Percentiles rank a stretch among this genome's conserved stretches.
Conservation (phyloP, 306 rosid genomes). For the Cicer arietinum region DNA sequence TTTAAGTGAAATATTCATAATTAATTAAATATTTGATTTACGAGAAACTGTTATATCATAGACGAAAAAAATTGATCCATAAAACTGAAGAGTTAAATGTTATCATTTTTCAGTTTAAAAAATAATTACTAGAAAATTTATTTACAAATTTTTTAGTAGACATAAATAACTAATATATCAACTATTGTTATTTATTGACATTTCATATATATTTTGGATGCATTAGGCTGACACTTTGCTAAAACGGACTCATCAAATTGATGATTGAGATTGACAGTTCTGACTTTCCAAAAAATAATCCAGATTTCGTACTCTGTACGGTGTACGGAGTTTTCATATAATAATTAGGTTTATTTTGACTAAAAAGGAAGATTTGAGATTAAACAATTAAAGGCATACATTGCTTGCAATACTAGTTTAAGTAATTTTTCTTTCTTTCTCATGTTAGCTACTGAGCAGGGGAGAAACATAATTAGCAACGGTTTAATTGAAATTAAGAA, state of each 20-base stretch:
- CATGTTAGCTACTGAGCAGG: too few relatives aligned
- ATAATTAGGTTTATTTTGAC: too few relatives aligned
- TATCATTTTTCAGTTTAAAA: too few relatives aligned
- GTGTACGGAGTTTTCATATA: constrained; percentile 39
- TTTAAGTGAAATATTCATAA: too few relatives aligned
- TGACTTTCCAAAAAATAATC: constrained; percentile 7
- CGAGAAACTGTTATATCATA: too few relatives aligned
- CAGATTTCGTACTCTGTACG: constrained; percentile 27
- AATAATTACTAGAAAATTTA: too few relatives aligned
- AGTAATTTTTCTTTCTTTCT: neutral
- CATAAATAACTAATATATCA: too few relatives aligned
- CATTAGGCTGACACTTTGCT: neutral
- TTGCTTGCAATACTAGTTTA: constrained; percentile 30
- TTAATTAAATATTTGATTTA: too few relatives aligned
- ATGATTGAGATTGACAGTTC: neutral
- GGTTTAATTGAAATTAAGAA: neutral
- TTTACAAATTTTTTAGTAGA: too few relatives aligned
- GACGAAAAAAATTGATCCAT: too few relatives aligned
- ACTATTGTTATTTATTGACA: too few relatives aligned
- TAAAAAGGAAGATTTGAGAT: neutral
- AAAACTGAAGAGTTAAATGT: too few relatives aligned
- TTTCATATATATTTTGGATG: neutral
- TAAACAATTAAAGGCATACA: constrained; percentile 10
- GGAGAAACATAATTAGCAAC: neutral
- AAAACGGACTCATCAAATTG: neutral